A percentile compares a stretch with the other conserved stretches of the same genome.
phyloP scores from a whole-genome alignment of 148 eudicot species.

The Fagopyrum tataricum region DNA sequence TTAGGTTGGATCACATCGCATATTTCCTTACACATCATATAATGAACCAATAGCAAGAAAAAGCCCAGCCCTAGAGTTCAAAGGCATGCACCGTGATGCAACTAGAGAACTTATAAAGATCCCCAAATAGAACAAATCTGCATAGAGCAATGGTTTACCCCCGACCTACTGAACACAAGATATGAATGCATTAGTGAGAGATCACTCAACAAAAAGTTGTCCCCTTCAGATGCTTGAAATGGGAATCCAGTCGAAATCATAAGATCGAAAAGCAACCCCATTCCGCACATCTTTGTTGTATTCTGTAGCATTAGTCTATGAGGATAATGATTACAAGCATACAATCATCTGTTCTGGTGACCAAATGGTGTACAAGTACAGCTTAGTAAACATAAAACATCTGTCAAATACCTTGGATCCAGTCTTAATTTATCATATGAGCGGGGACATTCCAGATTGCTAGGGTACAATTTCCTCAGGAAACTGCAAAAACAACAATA shows the following conservation, averaged over 20 bases:
- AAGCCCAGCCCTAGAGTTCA: too few species aligned
- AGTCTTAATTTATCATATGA: constrained; percentile 84
- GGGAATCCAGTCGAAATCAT: background rate
- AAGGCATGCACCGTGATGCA: too few species aligned
- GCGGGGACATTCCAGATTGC: constrained; percentile 73
- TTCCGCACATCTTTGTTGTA: background rate
- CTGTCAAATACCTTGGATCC: constrained; percentile 61
- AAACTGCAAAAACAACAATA: constrained; percentile 43
- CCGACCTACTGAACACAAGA: too few species aligned
- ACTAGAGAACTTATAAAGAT: too few species aligned
- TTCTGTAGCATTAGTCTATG: background rate
- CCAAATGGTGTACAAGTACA: background rate
- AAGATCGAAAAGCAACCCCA: background rate
- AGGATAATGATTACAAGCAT: background rate
- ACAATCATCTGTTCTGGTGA: background rate
- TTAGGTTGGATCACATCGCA: too few species aligned
- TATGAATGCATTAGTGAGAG: too few species aligned
- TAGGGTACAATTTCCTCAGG: constrained; percentile 69
- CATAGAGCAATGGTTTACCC: too few species aligned
- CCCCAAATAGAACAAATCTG: too few species aligned
- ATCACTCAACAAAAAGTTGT: background rate
- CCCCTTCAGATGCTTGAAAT: background rate
- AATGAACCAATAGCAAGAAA: too few species aligned
- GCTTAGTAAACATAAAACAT: background rate
- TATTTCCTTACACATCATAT: too few species aligned